Conservation (phyloP, 371 early-diverging fungal species). For the Umbelopsis sp. region DNA sequence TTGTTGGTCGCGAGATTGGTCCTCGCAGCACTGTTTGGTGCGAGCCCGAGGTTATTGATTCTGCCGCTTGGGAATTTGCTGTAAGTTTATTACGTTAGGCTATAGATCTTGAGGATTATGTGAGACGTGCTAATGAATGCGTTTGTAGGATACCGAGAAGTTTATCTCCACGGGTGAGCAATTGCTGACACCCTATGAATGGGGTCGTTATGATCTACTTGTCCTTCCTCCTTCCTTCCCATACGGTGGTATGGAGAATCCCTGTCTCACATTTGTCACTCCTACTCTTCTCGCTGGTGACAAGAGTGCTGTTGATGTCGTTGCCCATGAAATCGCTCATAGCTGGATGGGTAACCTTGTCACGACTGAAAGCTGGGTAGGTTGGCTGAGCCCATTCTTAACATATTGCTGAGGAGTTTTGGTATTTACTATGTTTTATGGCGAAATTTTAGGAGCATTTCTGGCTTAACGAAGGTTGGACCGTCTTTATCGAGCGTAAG, state of each 20-base stretch:
- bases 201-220: slow-evolving; percentile 96
- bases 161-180: slow-evolving; percentile 87
- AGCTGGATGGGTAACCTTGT: slow-evolving; percentile 98
- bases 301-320: slow-evolving; percentile 93
- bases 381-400: slow-evolving; percentile 18
- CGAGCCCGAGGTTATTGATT: slow-evolving; percentile 91
- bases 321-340: slow-evolving; percentile 97
- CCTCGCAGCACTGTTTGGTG: slow-evolving; percentile 94
- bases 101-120: neutral
- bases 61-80: slow-evolving; percentile 93
- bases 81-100: slow-evolving; percentile 23
- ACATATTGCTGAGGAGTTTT: neutral
- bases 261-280: slow-evolving; percentile 89
- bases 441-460: slow-evolving; percentile 56
- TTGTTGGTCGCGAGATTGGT: slow-evolving; percentile 80
- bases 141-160: slow-evolving; percentile 73
- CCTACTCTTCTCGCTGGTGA: slow-evolving; percentile 91
- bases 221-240: slow-evolving; percentile 87
- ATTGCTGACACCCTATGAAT: slow-evolving; percentile 89
- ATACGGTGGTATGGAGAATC: slow-evolving; percentile 99
- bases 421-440: neutral
- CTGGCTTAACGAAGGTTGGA: slow-evolving; percentile 97
- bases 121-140: neutral
- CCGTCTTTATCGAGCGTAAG: slow-evolving; percentile 93
- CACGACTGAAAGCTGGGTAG: slow-evolving; percentile 83